phyloP scores from a whole-genome alignment of 208 protist species.

The Acanthamoeba royreba region DNA sequence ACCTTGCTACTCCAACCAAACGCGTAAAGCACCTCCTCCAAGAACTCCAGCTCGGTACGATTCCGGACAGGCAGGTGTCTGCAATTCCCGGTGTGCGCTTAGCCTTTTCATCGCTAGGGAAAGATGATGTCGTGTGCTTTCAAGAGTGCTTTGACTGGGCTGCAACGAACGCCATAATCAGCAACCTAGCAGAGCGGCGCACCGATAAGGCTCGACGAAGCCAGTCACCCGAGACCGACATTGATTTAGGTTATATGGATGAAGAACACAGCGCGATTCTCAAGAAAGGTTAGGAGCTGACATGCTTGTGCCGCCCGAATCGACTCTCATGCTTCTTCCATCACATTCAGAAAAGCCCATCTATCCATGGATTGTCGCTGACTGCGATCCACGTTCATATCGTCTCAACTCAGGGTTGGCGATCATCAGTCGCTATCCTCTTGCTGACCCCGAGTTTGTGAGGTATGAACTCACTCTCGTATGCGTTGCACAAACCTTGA shows the following conservation, averaged over 20 bases:
- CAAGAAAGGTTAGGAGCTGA: background rate
- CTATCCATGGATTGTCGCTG: background rate
- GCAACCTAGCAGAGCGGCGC: background rate
- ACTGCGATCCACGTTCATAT: background rate
- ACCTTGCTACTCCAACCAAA: background rate
- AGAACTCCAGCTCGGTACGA: background rate
- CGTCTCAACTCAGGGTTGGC: background rate
- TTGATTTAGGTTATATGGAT: too few relatives aligned
- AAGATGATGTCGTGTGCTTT: background rate
- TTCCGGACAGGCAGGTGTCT: too few relatives aligned
- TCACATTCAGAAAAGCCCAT: background rate
- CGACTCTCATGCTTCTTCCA: background rate
- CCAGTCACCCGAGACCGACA: background rate
- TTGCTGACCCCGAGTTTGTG: background rate
- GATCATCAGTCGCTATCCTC: background rate
- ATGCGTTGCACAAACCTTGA: too few relatives aligned
- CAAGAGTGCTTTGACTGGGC: background rate
- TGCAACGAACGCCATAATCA: background rate
- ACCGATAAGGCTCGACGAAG: background rate
- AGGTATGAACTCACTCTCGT: background rate
- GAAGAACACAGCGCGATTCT: too few relatives aligned
- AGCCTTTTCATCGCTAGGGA: background rate
- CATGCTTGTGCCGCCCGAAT: too few relatives aligned
- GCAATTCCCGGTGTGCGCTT: too few relatives aligned
- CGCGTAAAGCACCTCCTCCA: background rate